Evolutionary conservation across 192 early-diverging fungal genomes (phyloP).

Genomic region (Coemansia asiatica): DNA sequence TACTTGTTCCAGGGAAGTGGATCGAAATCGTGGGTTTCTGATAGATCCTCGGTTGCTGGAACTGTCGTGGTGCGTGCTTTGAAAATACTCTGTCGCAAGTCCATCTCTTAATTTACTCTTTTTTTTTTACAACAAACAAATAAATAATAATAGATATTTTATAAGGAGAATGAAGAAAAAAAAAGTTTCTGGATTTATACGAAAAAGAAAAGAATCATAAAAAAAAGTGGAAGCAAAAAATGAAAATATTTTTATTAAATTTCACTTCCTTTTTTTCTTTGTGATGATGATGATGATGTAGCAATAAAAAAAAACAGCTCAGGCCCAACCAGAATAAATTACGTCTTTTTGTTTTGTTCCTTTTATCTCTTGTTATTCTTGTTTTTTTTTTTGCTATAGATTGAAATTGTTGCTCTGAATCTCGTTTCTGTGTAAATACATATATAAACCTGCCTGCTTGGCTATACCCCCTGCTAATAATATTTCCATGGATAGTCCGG

Average conservation of each 20-base stretch:
- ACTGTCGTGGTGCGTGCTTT: conserved; percentile 37
- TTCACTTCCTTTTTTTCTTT: not conserved
- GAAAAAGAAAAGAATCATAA: too few species aligned
- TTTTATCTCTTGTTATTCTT: not conserved
- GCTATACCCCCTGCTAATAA: too few species aligned
- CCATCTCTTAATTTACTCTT: too few species aligned
- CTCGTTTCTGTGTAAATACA: not conserved
- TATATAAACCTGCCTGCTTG: too few species aligned
- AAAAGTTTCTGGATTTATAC: too few species aligned
- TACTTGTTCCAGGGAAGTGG: conserved; percentile 58
- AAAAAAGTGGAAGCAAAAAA: not conserved
- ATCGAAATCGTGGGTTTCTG: conserved; percentile 3
- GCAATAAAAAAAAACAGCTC: too few species aligned
- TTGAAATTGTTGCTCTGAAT: not conserved
- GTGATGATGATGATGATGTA: too few species aligned
- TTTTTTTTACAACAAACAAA: too few species aligned
- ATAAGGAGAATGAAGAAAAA: too few species aligned
- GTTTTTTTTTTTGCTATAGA: not conserved
- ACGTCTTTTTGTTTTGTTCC: not conserved
- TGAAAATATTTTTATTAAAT: not conserved
- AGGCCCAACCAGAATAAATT: too few species aligned
- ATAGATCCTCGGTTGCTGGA: conserved; percentile 6
- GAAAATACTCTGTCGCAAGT: conserved; percentile 53
- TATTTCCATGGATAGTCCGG: too few species aligned
- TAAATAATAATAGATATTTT: too few species aligned